Evolutionary conservation across 768 basidiomycete genomes (phyloP), one percentile per base, ranked within the genome.

Genomic region (Hypsizygus marmoreus): DNA sequence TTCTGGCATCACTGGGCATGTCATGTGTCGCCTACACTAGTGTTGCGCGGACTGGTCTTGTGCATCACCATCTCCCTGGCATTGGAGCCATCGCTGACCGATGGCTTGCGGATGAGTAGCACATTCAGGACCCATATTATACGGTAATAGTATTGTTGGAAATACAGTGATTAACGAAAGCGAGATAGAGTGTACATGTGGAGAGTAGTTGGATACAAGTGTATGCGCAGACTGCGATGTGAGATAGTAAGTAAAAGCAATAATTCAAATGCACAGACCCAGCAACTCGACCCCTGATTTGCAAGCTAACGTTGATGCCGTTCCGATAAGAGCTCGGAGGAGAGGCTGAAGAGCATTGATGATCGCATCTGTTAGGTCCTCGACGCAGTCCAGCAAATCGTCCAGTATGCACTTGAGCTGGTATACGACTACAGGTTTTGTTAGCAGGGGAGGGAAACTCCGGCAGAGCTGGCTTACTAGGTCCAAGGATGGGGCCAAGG

Each of bases 61-160:
- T 75, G 19, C 73, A 79, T 40, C 88, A 72, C 60, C 77, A 78
- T 54, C 60, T 87, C 35, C 88, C 88, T 10, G 66, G 69, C 42
- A 73, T 88, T 12, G 88, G 88, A 3, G 67, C 71, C 17, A 60
- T 86, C 10, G 88, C 87, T 11, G 84, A 86, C 50, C 66, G 71
- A 46, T 89, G 87, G 84, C 71, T 90, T 9, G 66, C 69, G 8
- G 86, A 84, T 49, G 86, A 88, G 59, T 71, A 40, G 56, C 10
- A 19, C 33, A 37, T 17, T 49, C 12, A 10, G 50, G 30, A 30
- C 33, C 23, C 43, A 24, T 43, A 38, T 45, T 32, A 43, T 45
- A 40, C n/a, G n/a, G 45, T 47, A 46, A 19, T 49, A 34, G 45
- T 40, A 45, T 33, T 54, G 55, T 61, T 45, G 40, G 57, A 55